Base-by-base conservation (phyloP, 2,329 filamentous ascomycete species). In the Fusarium beomiforme region DNA sequence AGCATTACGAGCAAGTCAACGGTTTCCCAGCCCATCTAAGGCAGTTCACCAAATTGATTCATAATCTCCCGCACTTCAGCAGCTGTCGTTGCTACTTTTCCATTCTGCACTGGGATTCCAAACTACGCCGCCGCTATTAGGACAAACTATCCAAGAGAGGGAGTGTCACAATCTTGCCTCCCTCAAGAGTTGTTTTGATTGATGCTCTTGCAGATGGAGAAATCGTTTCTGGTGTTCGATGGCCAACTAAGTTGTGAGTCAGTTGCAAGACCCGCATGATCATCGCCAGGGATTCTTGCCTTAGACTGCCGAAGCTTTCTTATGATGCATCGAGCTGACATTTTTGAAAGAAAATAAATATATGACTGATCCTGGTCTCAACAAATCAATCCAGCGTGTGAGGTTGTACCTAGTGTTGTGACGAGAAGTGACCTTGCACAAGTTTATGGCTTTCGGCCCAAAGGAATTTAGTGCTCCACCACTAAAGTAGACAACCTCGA, bases 401-500 rank as follows among this genome's bases (percentile, higher is more conserved):
- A 21, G 2, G 8, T n/a, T n/a, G n/a, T n/a, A n/a, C n/a, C 21
- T 3, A 56, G 17, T 6, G 17, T 1, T 37, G 6, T 17, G 1
- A 47, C 3, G 5, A 12, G 14, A 37, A 37, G n/a, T n/a, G 1
- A 16, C 3, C 3, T 5, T 13, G 14, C 1, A 0, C 2, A 5
- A 33, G 3, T 10, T 19, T 13, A 8, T 14, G 7, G n/a, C n/a
- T n/a, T n/a, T n/a, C n/a, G n/a, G n/a, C n/a, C n/a, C n/a, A n/a
- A n/a, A n/a, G n/a, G n/a, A n/a, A n/a, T n/a, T n/a, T n/a, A n/a
- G n/a, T n/a, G n/a, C n/a, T n/a, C n/a, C n/a, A n/a, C n/a, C n/a
- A n/a, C n/a, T n/a, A n/a, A n/a, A n/a, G n/a, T n/a, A n/a, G n/a
- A n/a, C n/a, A n/a, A n/a, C n/a, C 2, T 19, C 16, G 2, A 8